Evolutionary conservation across 108 stramenopile genomes (phyloP).

Genomic region (Pseudonitzschia multiseries): DNA sequence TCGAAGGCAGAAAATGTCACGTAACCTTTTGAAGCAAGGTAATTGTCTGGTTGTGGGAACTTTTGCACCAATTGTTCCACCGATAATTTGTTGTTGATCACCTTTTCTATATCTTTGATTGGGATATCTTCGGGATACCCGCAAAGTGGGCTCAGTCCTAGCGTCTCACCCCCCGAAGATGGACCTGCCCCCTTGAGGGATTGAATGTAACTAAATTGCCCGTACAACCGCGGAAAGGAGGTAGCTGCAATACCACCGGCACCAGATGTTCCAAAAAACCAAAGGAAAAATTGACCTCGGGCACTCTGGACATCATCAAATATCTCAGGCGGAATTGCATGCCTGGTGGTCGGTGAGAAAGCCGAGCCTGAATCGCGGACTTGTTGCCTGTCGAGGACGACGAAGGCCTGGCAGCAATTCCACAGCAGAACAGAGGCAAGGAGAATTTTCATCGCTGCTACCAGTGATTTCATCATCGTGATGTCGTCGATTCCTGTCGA

Average conservation of each 20-base stretch:
- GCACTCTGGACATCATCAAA: conserved; percentile 1
- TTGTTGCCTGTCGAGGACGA: background rate
- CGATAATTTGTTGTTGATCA: conserved; percentile 56
- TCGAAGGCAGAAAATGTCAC: conserved; percentile 58
- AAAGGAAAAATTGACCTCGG: conserved; percentile 23
- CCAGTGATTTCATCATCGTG: too few relatives aligned
- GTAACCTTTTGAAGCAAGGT: conserved; percentile 60
- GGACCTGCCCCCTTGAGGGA: conserved; percentile 46
- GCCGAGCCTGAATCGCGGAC: background rate
- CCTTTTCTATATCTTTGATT: conserved; percentile 50
- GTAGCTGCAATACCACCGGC: conserved; percentile 54
- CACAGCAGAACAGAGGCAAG: background rate
- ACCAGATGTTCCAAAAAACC: conserved; percentile 78
- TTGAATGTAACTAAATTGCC: conserved; percentile 39
- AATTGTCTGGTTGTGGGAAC: conserved; percentile 60
- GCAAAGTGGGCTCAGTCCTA: conserved; percentile 62
- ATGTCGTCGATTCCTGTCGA: too few relatives aligned
- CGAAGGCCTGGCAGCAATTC: conserved; percentile 7
- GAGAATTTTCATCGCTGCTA: too few relatives aligned
- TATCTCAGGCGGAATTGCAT: conserved; percentile 11
- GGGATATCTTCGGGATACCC: conserved; percentile 66
- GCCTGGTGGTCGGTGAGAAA: background rate
- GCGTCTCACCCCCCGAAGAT: conserved; percentile 44
- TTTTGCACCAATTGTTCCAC: conserved; percentile 63
- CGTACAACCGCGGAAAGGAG: conserved; percentile 61